phyloP scores from a whole-genome alignment of 495 filamentous ascomycete genomes.

The Oleoguttula mirabilis region DNA sequence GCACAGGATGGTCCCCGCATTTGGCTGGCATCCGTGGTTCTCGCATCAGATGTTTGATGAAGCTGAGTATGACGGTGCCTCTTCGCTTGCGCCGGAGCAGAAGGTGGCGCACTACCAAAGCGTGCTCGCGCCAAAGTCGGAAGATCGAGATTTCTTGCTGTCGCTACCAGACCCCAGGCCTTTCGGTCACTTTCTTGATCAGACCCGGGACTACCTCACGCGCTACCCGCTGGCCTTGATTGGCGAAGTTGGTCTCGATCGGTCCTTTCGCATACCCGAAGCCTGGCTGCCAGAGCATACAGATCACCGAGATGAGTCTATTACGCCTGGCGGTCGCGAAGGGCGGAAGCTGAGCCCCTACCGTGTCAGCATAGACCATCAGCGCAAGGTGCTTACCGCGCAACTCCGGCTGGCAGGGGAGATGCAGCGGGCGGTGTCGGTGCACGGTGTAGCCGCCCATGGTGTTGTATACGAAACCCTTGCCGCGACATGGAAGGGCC shows the following conservation, averaged over 20 bases:
- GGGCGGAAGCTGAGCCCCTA: constrained; percentile 61
- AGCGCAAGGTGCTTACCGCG: constrained; percentile 59
- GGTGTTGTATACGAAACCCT: constrained; percentile 68
- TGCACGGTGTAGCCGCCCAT: constrained; percentile 88
- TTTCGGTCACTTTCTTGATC: constrained; percentile 51
- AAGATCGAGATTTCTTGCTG: constrained; percentile 49
- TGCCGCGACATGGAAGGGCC: constrained; percentile 65
- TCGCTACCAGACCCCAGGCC: constrained; percentile 59
- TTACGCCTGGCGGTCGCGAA: constrained; percentile 75
- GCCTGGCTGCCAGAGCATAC: constrained; percentile 44
- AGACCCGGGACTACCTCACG: constrained; percentile 52
- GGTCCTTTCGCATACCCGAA: constrained; percentile 67
- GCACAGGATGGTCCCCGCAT: constrained; percentile 56
- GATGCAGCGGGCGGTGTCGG: constrained; percentile 64
- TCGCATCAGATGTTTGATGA: constrained; percentile 76
- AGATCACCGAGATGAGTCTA: constrained; percentile 37
- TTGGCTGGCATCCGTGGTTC: constrained; percentile 99
- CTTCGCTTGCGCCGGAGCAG: constrained; percentile 27
- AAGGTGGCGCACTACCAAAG: constrained; percentile 60
- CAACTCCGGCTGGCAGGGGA: constrained; percentile 82
- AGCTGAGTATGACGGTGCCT: constrained; percentile 30
- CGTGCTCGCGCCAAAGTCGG: constrained; percentile 51
- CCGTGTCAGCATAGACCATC: constrained; percentile 66
- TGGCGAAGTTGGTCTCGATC: constrained; percentile 84
- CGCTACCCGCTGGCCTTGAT: constrained; percentile 58